Percentiles rank a stretch among this genome's conserved stretches.
Evolutionary conservation across 768 basidiomycete genomes (phyloP).

Genomic region (Symmetrospora coprosmae): DNA sequence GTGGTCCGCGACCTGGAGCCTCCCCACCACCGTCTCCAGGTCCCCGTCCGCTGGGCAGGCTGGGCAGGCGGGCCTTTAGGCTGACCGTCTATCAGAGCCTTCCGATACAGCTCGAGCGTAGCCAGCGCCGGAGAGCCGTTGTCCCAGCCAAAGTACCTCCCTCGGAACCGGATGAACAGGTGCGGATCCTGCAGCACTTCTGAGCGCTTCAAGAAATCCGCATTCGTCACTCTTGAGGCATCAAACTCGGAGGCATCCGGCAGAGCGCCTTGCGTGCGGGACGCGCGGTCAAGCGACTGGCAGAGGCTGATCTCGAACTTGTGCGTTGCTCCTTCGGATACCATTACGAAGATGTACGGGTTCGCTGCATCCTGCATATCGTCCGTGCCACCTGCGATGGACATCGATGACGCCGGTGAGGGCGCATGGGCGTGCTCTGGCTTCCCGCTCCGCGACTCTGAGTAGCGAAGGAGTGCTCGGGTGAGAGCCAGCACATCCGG

Average conservation of each 20-base stretch:
- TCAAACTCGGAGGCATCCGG: constrained; percentile 7
- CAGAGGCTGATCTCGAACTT: constrained; percentile 39
- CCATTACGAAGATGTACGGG: constrained; percentile 51
- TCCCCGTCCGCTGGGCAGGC: constrained; percentile 44
- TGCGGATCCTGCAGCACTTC: constrained; percentile 11
- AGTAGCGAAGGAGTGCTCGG: constrained; percentile 9
- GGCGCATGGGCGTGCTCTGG: background rate
- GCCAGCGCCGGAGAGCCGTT: constrained; percentile 63
- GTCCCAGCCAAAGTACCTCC: constrained; percentile 43
- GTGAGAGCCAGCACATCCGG: constrained; percentile 13
- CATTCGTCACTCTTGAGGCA: background rate
- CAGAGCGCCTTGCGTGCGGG: background rate
- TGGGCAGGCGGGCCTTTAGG: constrained; percentile 23
- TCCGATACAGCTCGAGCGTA: constrained; percentile 58
- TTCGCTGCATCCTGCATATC: constrained; percentile 38
- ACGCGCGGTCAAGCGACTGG: background rate
- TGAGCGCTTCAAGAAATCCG: constrained; percentile 1
- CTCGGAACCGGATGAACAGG: constrained; percentile 17
- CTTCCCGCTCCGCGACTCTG: no score
- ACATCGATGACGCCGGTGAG: background rate
- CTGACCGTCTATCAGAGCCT: constrained; percentile 1
- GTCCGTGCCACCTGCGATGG: background rate
- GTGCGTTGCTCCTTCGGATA: constrained; percentile 48
- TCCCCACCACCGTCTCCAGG: constrained; percentile 52
- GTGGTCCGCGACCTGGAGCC: constrained; percentile 6